Evolutionary conservation across 495 filamentous ascomycete genomes (phyloP), one percentile per base, ranked within the genome.

Genomic region (Trichoderma parareesei): DNA sequence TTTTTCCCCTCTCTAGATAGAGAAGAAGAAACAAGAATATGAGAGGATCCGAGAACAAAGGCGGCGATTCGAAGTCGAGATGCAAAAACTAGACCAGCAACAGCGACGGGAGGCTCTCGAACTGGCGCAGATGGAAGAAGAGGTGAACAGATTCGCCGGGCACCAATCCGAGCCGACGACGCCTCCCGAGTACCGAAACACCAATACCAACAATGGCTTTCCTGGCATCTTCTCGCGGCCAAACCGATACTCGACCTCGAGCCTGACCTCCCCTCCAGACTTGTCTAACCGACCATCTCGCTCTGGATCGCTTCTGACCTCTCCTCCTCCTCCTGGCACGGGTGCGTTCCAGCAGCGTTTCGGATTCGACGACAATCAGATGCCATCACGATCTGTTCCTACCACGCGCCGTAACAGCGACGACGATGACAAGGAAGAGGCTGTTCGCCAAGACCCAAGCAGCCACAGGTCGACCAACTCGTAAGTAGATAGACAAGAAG

Each of bases 141-240:
- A 92, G 63, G 77, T 97, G 67, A 77, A 85, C 68, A 67, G 73
- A 43, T 70, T 71, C 42, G 76, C 83, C 66, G 90, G 90, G 43
- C 88, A 91, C 65, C 87, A 91, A 74, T 93, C 92, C 62, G 93
- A 98, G 76, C 93, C 93, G 9, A 96, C 94, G 13, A 98, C 95
- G 18, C 94, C 94, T n/a, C 94, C 94, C 20, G 94, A 98, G 73
- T 91, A 92, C 72, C 88, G 85, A 67, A 91, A 96, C 68, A 75
- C 79, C 18, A 75, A 70, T 62, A 81, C 83, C 62, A 57, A 57
- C 27, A 57, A 57, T n/a, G 84, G 85, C 41, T 87, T 94, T 69
- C 84, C 91, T 60, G 83, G 85, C 68, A 82, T 87, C 55, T 87
- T 90, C 65, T 86, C 89, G 44, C 85, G 90, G 20, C 89, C 89